Evolutionary conservation across 106 monocot species (phyloP).

Genomic region (Platanthera guangdongensis): DNA sequence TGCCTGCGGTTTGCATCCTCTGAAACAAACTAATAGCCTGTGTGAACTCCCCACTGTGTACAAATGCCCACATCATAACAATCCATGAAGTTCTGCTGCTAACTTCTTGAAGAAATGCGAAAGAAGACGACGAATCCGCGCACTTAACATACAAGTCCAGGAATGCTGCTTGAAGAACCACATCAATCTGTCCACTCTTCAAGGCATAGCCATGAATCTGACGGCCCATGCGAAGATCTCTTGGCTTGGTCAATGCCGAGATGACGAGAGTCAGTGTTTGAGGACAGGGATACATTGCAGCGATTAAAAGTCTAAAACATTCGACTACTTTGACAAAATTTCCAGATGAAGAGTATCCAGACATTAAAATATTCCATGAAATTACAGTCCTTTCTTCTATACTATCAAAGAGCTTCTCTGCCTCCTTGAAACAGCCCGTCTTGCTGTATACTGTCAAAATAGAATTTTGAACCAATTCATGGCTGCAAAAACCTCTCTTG

Average conservation of each 20-base stretch:
- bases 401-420: slow-evolving; percentile 20
- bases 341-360: slow-evolving; percentile 25
- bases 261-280: slow-evolving; percentile 41
- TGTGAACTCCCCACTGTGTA: slow-evolving; percentile 16
- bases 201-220: slow-evolving; percentile 35
- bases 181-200: slow-evolving; percentile 37
- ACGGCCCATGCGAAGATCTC: slow-evolving; percentile 22
- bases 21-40: slow-evolving; percentile 22
- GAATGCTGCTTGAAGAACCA: slow-evolving; percentile 23
- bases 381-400: slow-evolving; percentile 23
- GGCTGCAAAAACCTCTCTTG: slow-evolving; percentile 28
- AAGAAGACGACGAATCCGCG: slow-evolving; percentile 19
- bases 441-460: slow-evolving; percentile 31
- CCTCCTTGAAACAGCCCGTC: slow-evolving; percentile 14
- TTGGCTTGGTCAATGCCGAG: slow-evolving; percentile 25
- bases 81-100: slow-evolving; percentile 14
- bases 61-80: slow-evolving; percentile 33
- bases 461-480: slow-evolving; percentile 43
- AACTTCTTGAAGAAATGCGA: slow-evolving; percentile 30
- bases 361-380: slow-evolving; percentile 59
- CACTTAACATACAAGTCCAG: slow-evolving; percentile 53
- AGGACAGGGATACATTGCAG: slow-evolving; percentile 17
- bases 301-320: slow-evolving; percentile 28
- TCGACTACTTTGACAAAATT: slow-evolving; percentile 16
- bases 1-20: slow-evolving; percentile 17